phyloP scores from a whole-genome alignment of 495 filamentous ascomycete genomes.

The Rostrohypoxylon terebratum region DNA sequence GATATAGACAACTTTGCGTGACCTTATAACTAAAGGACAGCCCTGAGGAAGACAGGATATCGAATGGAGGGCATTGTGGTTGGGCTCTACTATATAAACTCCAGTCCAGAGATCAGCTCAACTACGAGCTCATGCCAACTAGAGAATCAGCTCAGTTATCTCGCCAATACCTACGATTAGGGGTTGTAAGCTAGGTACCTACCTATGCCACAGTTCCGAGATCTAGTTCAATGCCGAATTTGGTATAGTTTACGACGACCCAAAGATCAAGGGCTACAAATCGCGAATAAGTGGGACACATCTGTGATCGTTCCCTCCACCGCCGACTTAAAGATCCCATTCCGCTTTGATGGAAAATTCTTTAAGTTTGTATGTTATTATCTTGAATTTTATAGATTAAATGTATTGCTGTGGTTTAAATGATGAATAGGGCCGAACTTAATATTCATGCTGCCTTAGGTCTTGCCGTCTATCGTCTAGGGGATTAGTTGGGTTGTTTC shows the following conservation, averaged over 20 bases:
- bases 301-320: background rate
- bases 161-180: background rate
- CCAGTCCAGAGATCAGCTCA: too few relatives aligned
- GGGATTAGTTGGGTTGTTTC: background rate
- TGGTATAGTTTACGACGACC: slow-evolving; percentile 14
- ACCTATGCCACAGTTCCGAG: background rate
- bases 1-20: background rate
- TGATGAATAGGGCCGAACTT: background rate
- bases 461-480: background rate
- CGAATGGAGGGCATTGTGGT: background rate
- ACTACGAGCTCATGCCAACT: background rate
- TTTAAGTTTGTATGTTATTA: background rate
- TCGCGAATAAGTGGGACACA: background rate
- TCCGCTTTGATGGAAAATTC: background rate
- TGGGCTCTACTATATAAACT: background rate
- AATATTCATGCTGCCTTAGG: background rate
- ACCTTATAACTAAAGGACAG: background rate
- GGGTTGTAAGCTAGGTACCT: background rate
- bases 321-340: background rate
- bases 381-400: background rate
- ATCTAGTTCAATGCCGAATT: background rate
- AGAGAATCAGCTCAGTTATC: background rate
- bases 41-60: background rate
- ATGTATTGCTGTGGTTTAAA: background rate
- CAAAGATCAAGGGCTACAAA: background rate